Evolutionary conservation across 1,139 yeast genomes (phyloP).

Genomic region (Starmera stellimalicola): DNA sequence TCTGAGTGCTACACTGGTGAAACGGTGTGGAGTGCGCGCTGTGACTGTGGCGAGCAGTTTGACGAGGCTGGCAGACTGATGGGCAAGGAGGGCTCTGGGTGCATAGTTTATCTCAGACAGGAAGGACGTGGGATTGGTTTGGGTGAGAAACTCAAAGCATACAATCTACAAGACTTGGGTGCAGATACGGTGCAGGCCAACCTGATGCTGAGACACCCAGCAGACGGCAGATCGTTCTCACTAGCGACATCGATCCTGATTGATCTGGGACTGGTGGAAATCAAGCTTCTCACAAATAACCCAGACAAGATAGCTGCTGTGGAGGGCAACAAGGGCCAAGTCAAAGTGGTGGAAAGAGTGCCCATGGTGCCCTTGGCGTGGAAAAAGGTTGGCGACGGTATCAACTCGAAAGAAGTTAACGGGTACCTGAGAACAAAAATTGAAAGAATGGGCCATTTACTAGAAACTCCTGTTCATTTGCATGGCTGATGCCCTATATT

Average conservation of each 20-base stretch:
- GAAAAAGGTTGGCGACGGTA: constrained; percentile 57
- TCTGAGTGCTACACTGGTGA: constrained; percentile 98
- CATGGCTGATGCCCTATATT: no score
- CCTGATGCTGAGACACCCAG: constrained; percentile 86
- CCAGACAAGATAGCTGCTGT: constrained; percentile 96
- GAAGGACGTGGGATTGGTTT: constrained; percentile 98
- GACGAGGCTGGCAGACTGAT: constrained; percentile 94
- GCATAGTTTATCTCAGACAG: constrained; percentile 91
- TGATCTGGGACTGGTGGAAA: constrained; percentile 68
- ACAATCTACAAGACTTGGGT: constrained; percentile 93
- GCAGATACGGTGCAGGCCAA: constrained; percentile 98
- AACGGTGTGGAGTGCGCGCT: constrained; percentile 97
- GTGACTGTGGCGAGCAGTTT: constrained; percentile 98
- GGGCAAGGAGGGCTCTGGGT: constrained; percentile 83
- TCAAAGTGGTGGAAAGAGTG: constrained; percentile 73
- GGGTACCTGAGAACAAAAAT: constrained; percentile 90
- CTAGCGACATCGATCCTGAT: constrained; percentile 86
- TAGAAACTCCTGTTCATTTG: constrained; percentile 46
- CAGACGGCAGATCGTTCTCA: constrained; percentile 88
- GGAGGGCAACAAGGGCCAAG: constrained; percentile 66
- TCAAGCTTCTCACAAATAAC: constrained; percentile 82
- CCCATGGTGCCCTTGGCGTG: constrained; percentile 97
- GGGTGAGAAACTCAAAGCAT: constrained; percentile 94
- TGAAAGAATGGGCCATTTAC: constrained; percentile 93
- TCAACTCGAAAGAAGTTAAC: constrained; percentile 77